These are phyloP conservation scores for Thelonectria olida DNA, from an alignment of 2,329 filamentous ascomycete species.

Conservation along the genomic window DNA sequence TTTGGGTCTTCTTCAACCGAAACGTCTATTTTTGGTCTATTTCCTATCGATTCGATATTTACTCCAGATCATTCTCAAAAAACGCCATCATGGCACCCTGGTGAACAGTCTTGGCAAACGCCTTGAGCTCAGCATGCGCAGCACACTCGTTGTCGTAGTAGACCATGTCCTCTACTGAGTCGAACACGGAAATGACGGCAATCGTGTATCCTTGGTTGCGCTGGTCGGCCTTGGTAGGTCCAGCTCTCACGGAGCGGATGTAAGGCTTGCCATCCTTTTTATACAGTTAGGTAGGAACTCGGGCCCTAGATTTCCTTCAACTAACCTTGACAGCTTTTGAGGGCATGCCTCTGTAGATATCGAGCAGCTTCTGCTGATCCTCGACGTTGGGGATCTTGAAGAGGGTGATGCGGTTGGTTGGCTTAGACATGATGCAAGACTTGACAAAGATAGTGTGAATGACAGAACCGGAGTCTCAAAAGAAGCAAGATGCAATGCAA, in stretches of 20 bases:
- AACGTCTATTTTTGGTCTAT: background rate
- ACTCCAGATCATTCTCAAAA: slow-evolving; percentile 47
- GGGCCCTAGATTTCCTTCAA: too few relatives aligned
- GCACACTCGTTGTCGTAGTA: slow-evolving; percentile 64
- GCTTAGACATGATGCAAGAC: slow-evolving; percentile 17
- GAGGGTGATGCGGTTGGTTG: slow-evolving; percentile 42
- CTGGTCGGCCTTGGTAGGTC: slow-evolving; percentile 59
- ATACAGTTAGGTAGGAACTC: accelerated
- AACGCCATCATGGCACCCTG: slow-evolving; percentile 61
- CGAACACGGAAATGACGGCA: slow-evolving; percentile 64
- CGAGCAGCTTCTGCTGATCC: slow-evolving; percentile 43
- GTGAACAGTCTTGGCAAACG: slow-evolving; percentile 43
- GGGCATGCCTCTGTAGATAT: slow-evolving; percentile 45
- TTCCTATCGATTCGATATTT: slow-evolving; percentile 4
- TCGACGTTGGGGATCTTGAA: slow-evolving; percentile 49
- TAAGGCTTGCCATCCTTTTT: slow-evolving; percentile 69
- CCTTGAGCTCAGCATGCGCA: slow-evolving; percentile 44
- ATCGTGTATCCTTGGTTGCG: slow-evolving; percentile 68
- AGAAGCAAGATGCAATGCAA: background rate
- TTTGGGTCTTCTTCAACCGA: slow-evolving; percentile 41
- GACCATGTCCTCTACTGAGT: slow-evolving; percentile 65
- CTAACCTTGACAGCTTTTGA: slow-evolving; percentile 44
- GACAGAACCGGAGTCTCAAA: background rate
- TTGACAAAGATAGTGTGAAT: background rate
- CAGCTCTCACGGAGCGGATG: slow-evolving; percentile 61